Percentiles rank a stretch among this genome's conserved stretches.
These are phyloP conservation scores for Yamadazyma jaroonii DNA, from an alignment of 1,139 yeast genomes.

Conservation along the genomic window DNA sequence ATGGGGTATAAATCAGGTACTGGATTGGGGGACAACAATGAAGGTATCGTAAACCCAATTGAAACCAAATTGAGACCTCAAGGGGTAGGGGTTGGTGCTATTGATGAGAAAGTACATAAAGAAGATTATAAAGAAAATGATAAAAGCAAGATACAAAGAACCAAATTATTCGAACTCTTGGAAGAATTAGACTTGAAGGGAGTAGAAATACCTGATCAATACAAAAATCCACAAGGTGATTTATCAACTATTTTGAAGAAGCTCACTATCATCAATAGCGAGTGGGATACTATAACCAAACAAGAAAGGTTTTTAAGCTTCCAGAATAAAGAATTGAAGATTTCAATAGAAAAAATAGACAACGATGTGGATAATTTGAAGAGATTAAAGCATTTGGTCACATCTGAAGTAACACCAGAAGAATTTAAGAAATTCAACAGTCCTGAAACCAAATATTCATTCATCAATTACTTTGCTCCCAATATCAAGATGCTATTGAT, in stretches of 20 bases:
- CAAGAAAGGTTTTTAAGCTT: conserved; percentile 20
- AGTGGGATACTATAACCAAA: conserved; percentile 16
- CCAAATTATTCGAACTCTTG: conserved; percentile 23
- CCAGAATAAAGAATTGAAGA: conserved; percentile 15
- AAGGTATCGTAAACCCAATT: conserved; percentile 78
- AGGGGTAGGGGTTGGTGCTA: conserved; percentile 71
- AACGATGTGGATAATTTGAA: conserved; percentile 5
- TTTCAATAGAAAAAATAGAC: neutral
- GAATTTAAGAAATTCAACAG: conserved; percentile 6
- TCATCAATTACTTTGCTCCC: conserved; percentile 8
- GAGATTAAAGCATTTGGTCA: conserved; percentile 4
- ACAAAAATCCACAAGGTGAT: conserved; percentile 18
- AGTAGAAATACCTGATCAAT: conserved; percentile 25
- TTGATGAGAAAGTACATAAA: conserved; percentile 27
- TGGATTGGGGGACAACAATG: conserved; percentile 71
- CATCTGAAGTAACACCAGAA: conserved; percentile 1
- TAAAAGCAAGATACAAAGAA: conserved; percentile 15
- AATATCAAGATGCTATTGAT: conserved; percentile 4
- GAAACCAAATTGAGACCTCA: conserved; percentile 64
- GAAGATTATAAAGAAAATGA: conserved; percentile 15
- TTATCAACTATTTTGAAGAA: conserved; percentile 12
- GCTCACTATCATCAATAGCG: conserved; percentile 15
- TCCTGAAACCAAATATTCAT: conserved; percentile 10
- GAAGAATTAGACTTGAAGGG: conserved; percentile 26
- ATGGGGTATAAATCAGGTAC: conserved; percentile 89